Evolutionary conservation across 106 monocot species (phyloP).

Genomic region (Phalaenopsis aphrodite): DNA sequence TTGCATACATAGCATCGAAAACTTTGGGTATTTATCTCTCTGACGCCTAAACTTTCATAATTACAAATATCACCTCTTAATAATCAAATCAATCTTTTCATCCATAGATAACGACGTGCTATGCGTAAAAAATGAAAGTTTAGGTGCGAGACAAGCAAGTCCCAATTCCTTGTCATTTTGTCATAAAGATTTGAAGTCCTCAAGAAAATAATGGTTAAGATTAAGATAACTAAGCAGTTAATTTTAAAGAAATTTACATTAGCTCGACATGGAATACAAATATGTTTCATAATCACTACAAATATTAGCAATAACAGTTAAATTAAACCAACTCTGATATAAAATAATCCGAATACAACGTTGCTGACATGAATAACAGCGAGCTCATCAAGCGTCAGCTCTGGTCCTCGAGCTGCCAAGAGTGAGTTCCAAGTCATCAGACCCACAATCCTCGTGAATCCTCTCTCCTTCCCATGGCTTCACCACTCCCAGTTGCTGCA

Average conservation of each 20-base stretch:
- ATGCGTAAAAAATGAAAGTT: no score
- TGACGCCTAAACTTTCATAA: no score
- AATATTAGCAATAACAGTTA: neutral
- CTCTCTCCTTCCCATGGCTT: constrained; percentile 71
- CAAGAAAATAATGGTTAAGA: neutral
- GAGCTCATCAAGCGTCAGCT: neutral
- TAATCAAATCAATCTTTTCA: no score
- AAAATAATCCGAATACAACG: neutral
- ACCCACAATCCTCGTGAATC: constrained; percentile 50
- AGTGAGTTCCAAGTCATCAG: constrained; percentile 53
- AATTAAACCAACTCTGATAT: neutral
- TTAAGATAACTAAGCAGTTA: neutral
- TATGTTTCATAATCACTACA: neutral
- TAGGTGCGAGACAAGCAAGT: no score
- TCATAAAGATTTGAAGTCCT: no score
- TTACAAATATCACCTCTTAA: no score
- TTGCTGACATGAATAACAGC: neutral
- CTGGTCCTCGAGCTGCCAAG: constrained; percentile 46
- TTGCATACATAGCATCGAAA: no score
- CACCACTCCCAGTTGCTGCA: constrained; percentile 23
- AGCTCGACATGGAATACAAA: neutral
- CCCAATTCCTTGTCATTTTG: no score
- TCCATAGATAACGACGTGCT: no score
- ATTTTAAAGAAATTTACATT: no score
- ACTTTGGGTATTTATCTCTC: no score